Evolutionary conservation across 257 asterid species (phyloP).

Genomic region (Thymus mandschuricus): DNA sequence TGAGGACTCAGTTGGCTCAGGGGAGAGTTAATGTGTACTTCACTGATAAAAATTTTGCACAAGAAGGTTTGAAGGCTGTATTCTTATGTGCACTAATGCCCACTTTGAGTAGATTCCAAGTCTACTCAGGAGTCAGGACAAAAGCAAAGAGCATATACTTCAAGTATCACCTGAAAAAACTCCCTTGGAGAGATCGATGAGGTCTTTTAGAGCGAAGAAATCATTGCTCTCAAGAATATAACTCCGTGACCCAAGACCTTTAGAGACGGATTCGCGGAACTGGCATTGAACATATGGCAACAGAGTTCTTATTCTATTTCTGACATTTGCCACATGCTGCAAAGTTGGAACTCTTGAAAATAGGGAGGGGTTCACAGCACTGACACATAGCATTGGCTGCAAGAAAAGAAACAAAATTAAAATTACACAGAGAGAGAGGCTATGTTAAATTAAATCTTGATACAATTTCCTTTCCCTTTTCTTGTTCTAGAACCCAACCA

Average conservation of each 20-base stretch:
- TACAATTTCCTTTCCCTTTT: background rate
- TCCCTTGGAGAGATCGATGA: slow-evolving; percentile 89
- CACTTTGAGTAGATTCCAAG: slow-evolving; percentile 13
- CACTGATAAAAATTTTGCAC: slow-evolving; percentile 2
- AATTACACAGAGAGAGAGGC: slow-evolving; percentile 3
- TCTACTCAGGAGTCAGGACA: slow-evolving; percentile 22
- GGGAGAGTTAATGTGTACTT: background rate
- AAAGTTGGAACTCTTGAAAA: slow-evolving; percentile 83
- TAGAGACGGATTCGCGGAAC: slow-evolving; percentile 69
- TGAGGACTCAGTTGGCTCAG: background rate
- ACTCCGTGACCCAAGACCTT: slow-evolving; percentile 87
- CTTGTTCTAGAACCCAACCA: background rate
- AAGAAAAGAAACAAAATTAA: slow-evolving; percentile 37
- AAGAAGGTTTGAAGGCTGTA: slow-evolving; percentile 1
- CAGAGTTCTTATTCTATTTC: slow-evolving; percentile 74
- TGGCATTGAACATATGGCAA: slow-evolving; percentile 86
- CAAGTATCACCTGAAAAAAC: slow-evolving; percentile 79
- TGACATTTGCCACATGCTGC: slow-evolving; percentile 83
- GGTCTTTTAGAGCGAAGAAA: slow-evolving; percentile 89
- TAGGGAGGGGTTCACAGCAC: slow-evolving; percentile 91
- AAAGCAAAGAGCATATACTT: slow-evolving; percentile 22
- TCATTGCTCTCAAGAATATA: slow-evolving; percentile 93
- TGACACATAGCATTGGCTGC: slow-evolving; percentile 99
- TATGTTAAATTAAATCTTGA: slow-evolving; percentile 4
- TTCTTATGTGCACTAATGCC: background rate